A percentile compares a stretch with the other conserved stretches of the same genome.
These are phyloP conservation scores for Symbiodinium natans DNA, from an alignment of 73 alveolate species.

Conservation along the genomic window DNA sequence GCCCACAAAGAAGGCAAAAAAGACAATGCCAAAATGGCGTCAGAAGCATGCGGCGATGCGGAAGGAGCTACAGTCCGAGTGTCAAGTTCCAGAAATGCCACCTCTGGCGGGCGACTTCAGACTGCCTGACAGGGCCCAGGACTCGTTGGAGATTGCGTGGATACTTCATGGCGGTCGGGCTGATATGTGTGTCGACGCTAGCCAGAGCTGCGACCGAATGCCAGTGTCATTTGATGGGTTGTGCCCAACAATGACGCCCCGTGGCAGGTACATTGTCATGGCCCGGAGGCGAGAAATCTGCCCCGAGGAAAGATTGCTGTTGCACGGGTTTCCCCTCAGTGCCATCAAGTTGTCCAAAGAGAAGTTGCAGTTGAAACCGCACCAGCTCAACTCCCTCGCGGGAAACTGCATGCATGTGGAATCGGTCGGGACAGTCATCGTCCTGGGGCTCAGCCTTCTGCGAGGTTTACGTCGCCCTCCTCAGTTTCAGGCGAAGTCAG, in stretches of 20 bases:
- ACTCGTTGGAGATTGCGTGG: neutral
- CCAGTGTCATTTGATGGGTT: neutral
- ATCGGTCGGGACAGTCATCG: neutral
- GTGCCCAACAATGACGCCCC: constrained; percentile 27
- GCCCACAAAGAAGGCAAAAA: too few species aligned
- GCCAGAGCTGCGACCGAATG: neutral
- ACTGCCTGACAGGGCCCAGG: neutral
- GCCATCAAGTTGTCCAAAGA: neutral
- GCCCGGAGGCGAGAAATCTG: neutral
- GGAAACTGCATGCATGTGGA: constrained; percentile 28
- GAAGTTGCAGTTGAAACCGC: neutral
- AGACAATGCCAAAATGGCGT: neutral
- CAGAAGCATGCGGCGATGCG: neutral
- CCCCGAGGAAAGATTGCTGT: neutral
- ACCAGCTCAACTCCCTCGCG: neutral
- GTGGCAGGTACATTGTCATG: neutral
- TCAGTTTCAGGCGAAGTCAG: too few species aligned
- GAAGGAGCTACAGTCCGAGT: neutral
- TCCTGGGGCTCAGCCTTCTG: neutral
- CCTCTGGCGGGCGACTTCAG: neutral
- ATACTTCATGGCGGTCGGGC: neutral
- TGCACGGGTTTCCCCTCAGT: neutral
- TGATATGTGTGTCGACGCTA: neutral
- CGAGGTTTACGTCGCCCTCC: too few species aligned
- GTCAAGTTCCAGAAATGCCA: neutral